A percentile compares a stretch with the other conserved stretches of the same genome.
phyloP scores from a whole-genome alignment of 768 basidiomycete species.

The Dendrothele bispora region DNA sequence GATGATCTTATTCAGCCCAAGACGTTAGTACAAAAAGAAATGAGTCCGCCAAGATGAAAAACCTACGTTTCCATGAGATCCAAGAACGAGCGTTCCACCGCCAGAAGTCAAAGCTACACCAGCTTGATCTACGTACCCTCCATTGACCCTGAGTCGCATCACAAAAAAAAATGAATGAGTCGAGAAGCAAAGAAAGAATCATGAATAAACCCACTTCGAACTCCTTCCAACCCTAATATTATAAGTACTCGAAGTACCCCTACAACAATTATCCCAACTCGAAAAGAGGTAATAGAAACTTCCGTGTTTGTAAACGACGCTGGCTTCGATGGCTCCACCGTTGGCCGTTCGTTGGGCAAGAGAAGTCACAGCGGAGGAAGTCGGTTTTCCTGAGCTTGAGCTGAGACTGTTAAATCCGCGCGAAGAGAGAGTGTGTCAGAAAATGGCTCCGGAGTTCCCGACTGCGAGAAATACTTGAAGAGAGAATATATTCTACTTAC shows the following conservation, averaged over 20 bases:
- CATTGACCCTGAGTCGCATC: conserved; percentile 44
- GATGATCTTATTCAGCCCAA: conserved; percentile 44
- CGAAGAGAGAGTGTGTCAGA: too few relatives aligned
- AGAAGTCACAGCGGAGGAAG: conserved; percentile 37
- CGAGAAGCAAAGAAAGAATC: not conserved
- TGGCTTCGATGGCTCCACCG: conserved; percentile 50
- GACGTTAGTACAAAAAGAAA: not conserved
- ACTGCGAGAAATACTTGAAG: too few relatives aligned
- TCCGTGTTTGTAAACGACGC: conserved; percentile 41
- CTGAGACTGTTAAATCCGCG: conserved; percentile 34
- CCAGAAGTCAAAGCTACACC: conserved; percentile 46
- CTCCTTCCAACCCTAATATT: conserved; percentile 60
- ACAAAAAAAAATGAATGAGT: not conserved
- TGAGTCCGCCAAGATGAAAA: not conserved
- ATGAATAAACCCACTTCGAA: conserved; percentile 31
- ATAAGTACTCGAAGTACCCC: conserved; percentile 52
- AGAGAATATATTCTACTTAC: too few relatives aligned
- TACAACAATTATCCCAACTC: conserved; percentile 55
- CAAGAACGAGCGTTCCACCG: conserved; percentile 53
- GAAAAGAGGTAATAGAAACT: conserved; percentile 58
- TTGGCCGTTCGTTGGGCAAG: conserved; percentile 34
- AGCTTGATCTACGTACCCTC: conserved; percentile 46
- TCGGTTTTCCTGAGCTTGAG: conserved; percentile 41
- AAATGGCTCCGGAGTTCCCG: too few relatives aligned
- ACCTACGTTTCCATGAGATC: conserved; percentile 34